A percentile compares a stretch with the other conserved stretches of the same genome.
These are phyloP conservation scores for Phytophthora rubi DNA, from an alignment of 352 stramenopile genomes.

Conservation along the genomic window DNA sequence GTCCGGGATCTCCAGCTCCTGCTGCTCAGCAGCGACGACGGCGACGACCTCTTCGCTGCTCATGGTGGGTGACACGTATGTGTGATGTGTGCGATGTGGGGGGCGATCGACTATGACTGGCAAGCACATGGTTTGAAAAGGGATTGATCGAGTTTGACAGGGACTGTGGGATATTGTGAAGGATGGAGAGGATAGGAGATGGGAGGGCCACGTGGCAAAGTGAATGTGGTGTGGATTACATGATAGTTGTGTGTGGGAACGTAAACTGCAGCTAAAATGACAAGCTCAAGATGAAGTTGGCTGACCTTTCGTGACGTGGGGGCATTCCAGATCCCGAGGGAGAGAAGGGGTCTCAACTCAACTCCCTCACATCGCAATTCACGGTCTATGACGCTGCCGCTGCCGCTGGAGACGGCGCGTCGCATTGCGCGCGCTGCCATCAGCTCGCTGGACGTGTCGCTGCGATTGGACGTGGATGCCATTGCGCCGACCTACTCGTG, in stretches of 20 bases:
- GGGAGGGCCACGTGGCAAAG: slow-evolving; percentile 5
- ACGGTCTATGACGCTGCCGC: slow-evolving; percentile 1
- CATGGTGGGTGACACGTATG: slow-evolving; percentile 19
- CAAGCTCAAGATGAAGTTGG: slow-evolving; percentile 14
- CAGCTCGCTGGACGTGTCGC: slow-evolving; percentile 16
- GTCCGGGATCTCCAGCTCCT: slow-evolving; percentile 68
- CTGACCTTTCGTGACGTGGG: no score
- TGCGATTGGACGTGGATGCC: slow-evolving; percentile 17
- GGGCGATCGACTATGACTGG: slow-evolving; percentile 26
- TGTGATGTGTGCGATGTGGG: neutral
- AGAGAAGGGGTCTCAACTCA: neutral
- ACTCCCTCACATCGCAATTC: neutral
- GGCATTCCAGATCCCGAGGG: neutral
- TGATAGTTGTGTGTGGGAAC: neutral
- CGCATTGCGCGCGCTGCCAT: slow-evolving; percentile 18
- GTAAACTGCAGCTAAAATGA: slow-evolving; percentile 6
- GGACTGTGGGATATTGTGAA: neutral
- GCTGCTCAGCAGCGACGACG: slow-evolving; percentile 20
- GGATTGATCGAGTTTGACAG: neutral
- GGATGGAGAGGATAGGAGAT: neutral
- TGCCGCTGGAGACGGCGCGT: slow-evolving; percentile 25
- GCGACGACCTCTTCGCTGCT: slow-evolving; percentile 25
- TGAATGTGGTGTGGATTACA: neutral
- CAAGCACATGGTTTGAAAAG: slow-evolving; percentile 2
- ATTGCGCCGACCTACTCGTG: slow-evolving; percentile 20